Base-by-base conservation (phyloP, 1,139 yeast species). In the Pichia sp. region DNA sequence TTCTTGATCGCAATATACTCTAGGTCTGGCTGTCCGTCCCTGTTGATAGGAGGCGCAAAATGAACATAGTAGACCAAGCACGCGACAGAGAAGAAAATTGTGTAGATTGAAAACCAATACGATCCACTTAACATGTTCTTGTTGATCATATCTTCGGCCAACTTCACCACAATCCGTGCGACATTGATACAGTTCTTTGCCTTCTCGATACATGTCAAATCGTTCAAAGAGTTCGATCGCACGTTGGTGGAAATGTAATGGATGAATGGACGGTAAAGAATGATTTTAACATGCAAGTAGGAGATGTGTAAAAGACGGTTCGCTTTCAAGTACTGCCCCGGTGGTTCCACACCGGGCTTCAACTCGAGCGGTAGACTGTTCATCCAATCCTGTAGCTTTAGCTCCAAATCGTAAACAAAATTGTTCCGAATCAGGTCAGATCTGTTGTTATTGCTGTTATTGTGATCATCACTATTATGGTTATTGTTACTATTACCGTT, bases 101-200 rank as follows among this genome's bases (percentile, higher is more conserved):
- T 89, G 68, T 90, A 90, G 70, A 87, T 86, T 15, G 95, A 85
- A 67, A 90, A 90, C 97, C 97, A 90, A 68, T 90, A 90, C 2
- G 96, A 88, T 1, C 97, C 97, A 58, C 87, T 82, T 54, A 90
- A 74, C 65, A 89, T 77, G 58, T 86, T 79, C 59, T 84, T 83
- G 59, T 82, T 81, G 59, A 87, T 82, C 88, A 90, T 82, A 62
- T 87, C 93, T 66, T 87, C 85, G 0, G 96, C 93, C 57, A 90
- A 70, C 62, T 87, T 85, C 15, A 90, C 92, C 34, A 87, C 96
- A 62, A 87, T 81, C 61, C 96, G 75, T 0, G 97, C 93, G 5
- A 89, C 93, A 61, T 85, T 84, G 52, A 90, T 87, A 69, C 96
- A 90, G 66, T 88, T 89, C 62, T 87, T 78, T 0, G 96, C 96